A percentile compares a stretch with the other conserved stretches of the same genome.
Evolutionary conservation across 1,284 basidiomycete species (phyloP).

Genomic region (Ustilago trichophora): DNA sequence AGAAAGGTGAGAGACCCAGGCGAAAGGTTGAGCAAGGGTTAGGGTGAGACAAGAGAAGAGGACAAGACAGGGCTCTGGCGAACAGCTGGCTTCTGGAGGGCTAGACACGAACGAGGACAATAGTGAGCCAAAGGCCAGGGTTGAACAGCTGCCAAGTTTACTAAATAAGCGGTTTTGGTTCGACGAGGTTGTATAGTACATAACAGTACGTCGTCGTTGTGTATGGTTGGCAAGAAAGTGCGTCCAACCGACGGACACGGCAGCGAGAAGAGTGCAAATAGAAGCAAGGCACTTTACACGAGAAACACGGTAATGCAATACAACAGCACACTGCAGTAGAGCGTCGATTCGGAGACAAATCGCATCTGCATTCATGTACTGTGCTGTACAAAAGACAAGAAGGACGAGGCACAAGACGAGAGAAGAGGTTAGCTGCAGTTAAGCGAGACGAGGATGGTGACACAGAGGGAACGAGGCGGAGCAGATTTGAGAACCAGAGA

Average conservation of each 20-base stretch:
- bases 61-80: background rate
- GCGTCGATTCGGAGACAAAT: background rate
- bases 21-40: background rate
- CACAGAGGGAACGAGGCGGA: background rate
- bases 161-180: background rate
- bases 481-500: background rate
- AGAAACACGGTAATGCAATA: too few species aligned
- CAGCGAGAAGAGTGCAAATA: too few species aligned
- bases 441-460: conserved; percentile 1
- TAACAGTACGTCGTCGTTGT: background rate
- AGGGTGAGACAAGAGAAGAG: too few species aligned
- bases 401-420: background rate
- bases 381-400: too few species aligned
- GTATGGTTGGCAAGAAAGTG: background rate
- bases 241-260: background rate
- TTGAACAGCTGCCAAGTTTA: too few species aligned
- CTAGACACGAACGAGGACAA: too few species aligned
- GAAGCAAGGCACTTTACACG: conserved; percentile 1
- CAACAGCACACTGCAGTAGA: background rate
- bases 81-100: too few species aligned
- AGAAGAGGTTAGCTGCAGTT: background rate
- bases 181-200: too few species aligned
- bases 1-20: background rate
- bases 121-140: too few species aligned
- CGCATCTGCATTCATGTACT: too few species aligned